Percentiles rank a stretch among this genome's conserved stretches.
These are phyloP conservation scores for Penicillium herquei DNA, from an alignment of 495 filamentous ascomycete species.

Conservation along the genomic window DNA sequence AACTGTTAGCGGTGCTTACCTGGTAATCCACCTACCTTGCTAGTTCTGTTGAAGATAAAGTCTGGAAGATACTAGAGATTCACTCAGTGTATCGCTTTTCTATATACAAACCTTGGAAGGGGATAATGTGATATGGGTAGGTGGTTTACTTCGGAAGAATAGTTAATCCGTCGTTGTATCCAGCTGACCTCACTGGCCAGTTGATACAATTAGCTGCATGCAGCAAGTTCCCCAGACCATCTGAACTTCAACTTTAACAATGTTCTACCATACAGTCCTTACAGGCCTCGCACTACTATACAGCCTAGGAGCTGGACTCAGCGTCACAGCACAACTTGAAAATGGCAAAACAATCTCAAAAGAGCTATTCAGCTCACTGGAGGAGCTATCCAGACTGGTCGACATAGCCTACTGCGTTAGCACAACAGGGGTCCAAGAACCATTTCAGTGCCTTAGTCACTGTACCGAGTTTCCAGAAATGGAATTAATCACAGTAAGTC, in stretches of 20 bases:
- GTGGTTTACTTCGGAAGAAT: too few relatives aligned
- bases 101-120: too few relatives aligned
- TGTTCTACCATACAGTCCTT: slow-evolving; percentile 6
- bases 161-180: too few relatives aligned
- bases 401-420: slow-evolving; percentile 96
- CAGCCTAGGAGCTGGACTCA: not conserved
- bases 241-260: not conserved
- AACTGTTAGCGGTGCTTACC: too few relatives aligned
- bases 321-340: not conserved
- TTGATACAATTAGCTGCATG: too few relatives aligned
- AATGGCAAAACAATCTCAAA: slow-evolving; percentile 47
- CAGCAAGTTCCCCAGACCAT: not conserved
- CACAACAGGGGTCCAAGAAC: slow-evolving; percentile 72
- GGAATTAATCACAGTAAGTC: slow-evolving; percentile 65
- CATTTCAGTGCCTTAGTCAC: slow-evolving; percentile 81
- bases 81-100: too few relatives aligned
- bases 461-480: slow-evolving; percentile 79
- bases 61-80: too few relatives aligned
- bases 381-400: slow-evolving; percentile 82
- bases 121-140: too few relatives aligned
- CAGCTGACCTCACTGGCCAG: too few relatives aligned
- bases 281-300: slow-evolving; percentile 1
- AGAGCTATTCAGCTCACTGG: slow-evolving; percentile 73
- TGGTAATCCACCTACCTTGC: not conserved
- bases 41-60: too few relatives aligned